These are phyloP conservation scores for Vitis hybrid DNA, from an alignment of 177 flowering plant genomes.

Conservation along the genomic window DNA sequence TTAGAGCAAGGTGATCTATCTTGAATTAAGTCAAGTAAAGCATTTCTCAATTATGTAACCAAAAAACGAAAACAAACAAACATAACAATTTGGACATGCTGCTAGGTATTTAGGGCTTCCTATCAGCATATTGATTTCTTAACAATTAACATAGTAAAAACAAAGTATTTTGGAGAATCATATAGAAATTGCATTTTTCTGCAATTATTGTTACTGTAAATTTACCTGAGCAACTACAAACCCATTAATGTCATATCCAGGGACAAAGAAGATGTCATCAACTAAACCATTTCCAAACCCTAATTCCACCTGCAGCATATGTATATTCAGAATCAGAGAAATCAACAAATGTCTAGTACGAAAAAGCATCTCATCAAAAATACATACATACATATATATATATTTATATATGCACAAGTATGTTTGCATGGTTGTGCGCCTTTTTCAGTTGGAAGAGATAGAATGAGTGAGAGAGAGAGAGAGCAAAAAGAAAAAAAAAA, in stretches of 20 bases:
- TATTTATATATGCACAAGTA: background rate
- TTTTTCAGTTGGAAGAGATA: background rate
- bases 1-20: too few species aligned
- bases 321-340: conserved; percentile 6
- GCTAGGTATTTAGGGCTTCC: too few species aligned
- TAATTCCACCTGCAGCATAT: conserved; percentile 66
- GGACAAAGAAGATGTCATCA: conserved; percentile 79
- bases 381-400: background rate
- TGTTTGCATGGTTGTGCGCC: too few species aligned
- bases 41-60: too few species aligned
- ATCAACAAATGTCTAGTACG: background rate
- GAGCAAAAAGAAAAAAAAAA: conserved; percentile 5
- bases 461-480: background rate
- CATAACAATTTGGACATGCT: too few species aligned
- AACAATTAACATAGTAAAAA: background rate
- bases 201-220: background rate
- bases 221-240: conserved; percentile 93
- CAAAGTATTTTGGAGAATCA: background rate
- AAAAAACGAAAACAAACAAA: too few species aligned
- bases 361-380: too few species aligned
- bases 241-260: conserved; percentile 85
- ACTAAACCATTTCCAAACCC: conserved; percentile 78
- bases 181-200: background rate
- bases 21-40: too few species aligned
- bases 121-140: too few species aligned